These are phyloP conservation scores for Metroxylon sagu DNA, from an alignment of 176 grass and related monocot genomes.

Conservation along the genomic window DNA sequence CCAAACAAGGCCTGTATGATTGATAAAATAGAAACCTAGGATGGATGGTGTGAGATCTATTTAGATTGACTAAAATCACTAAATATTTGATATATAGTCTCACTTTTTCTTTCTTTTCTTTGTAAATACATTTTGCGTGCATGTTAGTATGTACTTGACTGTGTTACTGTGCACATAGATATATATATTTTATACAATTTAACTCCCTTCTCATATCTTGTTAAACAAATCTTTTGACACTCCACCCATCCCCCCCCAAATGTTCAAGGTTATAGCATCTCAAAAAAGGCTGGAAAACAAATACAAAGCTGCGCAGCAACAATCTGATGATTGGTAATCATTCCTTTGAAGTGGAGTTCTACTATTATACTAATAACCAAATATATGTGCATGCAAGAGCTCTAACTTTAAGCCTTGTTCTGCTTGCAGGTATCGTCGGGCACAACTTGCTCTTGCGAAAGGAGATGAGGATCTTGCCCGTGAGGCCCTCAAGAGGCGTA, in stretches of 20 bases:
- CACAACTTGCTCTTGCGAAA: conserved; percentile 95
- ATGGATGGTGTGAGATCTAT: no score
- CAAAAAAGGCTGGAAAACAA: conserved; percentile 92
- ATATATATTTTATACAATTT: neutral
- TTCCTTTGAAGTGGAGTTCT: neutral
- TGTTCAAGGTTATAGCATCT: conserved; percentile 89
- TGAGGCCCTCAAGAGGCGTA: conserved; percentile 94
- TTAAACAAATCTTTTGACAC: conserved; percentile 8
- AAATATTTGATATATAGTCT: no score
- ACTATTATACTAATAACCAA: neutral
- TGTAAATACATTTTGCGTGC: no score
- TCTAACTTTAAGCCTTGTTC: neutral
- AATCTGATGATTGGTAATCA: conserved; percentile 80
- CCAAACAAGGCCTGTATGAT: no score
- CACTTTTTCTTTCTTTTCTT: no score
- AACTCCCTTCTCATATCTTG: neutral
- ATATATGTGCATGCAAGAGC: no score
- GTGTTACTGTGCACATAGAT: no score
- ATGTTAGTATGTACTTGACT: no score
- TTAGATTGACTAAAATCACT: no score
- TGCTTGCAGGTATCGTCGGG: conserved; percentile 66
- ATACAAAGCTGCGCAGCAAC: conserved; percentile 85
- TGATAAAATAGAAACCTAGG: no score
- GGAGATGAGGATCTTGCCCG: conserved; percentile 96
- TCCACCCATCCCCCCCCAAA: neutral